Percentiles rank a stretch among this genome's conserved stretches.
phyloP scores from a whole-genome alignment of 1,284 basidiomycete genomes.

The Tranzscheliella williamsii region DNA sequence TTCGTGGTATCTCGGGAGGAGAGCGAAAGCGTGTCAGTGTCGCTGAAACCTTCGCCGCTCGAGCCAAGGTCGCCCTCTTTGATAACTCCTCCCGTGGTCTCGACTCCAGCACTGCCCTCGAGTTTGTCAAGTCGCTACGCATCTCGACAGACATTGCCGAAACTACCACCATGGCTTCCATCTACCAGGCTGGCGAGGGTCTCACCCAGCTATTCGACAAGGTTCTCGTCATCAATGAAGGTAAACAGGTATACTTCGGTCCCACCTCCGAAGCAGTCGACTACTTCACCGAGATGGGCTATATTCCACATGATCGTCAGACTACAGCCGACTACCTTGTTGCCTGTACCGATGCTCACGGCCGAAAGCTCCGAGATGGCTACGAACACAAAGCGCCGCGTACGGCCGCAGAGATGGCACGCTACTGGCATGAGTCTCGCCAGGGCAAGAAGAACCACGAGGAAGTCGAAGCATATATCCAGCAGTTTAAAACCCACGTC shows the following conservation, averaged over 20 bases:
- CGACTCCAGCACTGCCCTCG: conserved; percentile 50
- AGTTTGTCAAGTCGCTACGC: conserved; percentile 49
- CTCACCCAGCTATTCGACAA: conserved; percentile 54
- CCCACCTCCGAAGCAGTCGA: conserved; percentile 35
- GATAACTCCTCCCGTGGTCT: conserved; percentile 56
- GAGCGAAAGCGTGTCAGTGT: conserved; percentile 56
- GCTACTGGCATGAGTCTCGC: conserved; percentile 30
- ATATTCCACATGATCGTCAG: conserved; percentile 63
- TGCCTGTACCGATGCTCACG: conserved; percentile 63
- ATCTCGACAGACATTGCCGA: conserved; percentile 40
- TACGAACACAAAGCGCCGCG: conserved; percentile 44
- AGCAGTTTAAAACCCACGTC: conserved; percentile 5
- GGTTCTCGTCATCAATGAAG: conserved; percentile 48
- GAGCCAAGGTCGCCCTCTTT: conserved; percentile 47
- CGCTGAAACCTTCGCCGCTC: conserved; percentile 60
- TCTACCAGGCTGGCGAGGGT: conserved; percentile 55
- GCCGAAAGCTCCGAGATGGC: conserved; percentile 60
- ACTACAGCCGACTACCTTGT: conserved; percentile 59
- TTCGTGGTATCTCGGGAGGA: conserved; percentile 63
- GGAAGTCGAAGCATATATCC: conserved; percentile 41
- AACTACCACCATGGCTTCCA: conserved; percentile 37
- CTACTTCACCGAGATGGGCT: conserved; percentile 52
- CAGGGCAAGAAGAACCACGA: conserved; percentile 26
- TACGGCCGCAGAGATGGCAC: conserved; percentile 50
- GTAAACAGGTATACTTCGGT: conserved; percentile 59